phyloP scores from a whole-genome alignment of 2,329 filamentous ascomycete genomes.

The Neoarthrinium moseri region DNA sequence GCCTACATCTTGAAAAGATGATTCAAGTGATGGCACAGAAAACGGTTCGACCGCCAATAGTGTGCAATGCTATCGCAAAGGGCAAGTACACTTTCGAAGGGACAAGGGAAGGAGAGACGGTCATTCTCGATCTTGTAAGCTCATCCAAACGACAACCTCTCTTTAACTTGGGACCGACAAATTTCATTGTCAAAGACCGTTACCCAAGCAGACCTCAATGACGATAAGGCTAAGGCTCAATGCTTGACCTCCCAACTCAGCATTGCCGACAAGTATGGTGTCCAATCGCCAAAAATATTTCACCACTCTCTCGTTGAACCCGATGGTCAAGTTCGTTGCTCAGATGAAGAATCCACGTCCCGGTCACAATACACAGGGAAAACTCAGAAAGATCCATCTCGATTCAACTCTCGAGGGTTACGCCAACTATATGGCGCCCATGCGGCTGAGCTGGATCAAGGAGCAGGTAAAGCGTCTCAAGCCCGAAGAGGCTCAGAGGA shows the following conservation, averaged over 20 bases:
- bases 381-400: constrained; percentile 15
- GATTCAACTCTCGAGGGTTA: constrained; percentile 15
- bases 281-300: background rate
- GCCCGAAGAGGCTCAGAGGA: background rate
- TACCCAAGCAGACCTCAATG: background rate
- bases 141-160: background rate
- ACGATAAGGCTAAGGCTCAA: constrained; percentile 1
- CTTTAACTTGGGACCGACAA: background rate
- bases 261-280: constrained; percentile 6
- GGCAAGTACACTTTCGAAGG: background rate
- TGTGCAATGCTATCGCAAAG: constrained; percentile 3
- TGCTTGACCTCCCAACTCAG: background rate
- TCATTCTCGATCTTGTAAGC: background rate
- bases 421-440: constrained; percentile 16
- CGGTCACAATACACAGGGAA: constrained; percentile 13
- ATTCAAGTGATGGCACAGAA: constrained; percentile 4
- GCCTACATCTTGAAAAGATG: constrained; percentile 1
- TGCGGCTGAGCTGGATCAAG: constrained; percentile 7
- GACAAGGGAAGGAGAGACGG: background rate
- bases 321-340: constrained; percentile 17
- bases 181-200: background rate
- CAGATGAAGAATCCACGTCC: constrained; percentile 17
- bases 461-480: constrained; percentile 4
- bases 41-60: constrained; percentile 1
- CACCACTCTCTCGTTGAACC: constrained; percentile 13